Evolutionary conservation across 2,329 filamentous ascomycete genomes (phyloP).

Genomic region (Coniochaeta pulveracea): DNA sequence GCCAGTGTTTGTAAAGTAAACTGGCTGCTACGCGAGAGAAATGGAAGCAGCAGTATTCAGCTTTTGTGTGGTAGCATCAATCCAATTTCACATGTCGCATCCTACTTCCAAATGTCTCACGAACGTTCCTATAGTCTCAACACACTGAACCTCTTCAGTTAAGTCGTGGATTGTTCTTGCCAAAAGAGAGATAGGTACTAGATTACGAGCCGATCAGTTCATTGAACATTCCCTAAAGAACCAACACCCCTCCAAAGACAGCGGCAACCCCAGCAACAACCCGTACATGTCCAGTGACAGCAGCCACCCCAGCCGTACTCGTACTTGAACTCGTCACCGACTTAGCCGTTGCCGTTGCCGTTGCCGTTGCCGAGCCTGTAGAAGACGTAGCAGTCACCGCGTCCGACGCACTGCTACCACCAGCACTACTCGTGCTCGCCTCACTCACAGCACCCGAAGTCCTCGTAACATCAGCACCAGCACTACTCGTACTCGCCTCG

Average conservation of each 20-base stretch:
- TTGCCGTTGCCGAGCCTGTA: neutral
- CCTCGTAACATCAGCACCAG: conserved; percentile 1
- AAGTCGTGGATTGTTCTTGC: too few relatives aligned
- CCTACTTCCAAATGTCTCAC: too few relatives aligned
- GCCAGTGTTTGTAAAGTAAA: conserved; percentile 17
- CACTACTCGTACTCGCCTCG: conserved; percentile 8
- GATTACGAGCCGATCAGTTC: too few relatives aligned
- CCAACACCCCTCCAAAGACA: conserved; percentile 7
- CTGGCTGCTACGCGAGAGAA: too few relatives aligned
- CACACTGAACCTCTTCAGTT: too few relatives aligned
- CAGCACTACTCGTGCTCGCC: conserved; percentile 8
- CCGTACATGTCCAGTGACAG: conserved; percentile 8
- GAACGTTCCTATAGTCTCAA: too few relatives aligned
- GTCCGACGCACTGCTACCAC: conserved; percentile 3
- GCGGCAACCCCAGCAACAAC: conserved; percentile 10
- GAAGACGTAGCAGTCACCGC: conserved; percentile 8
- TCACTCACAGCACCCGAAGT: too few relatives aligned
- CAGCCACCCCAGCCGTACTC: conserved; percentile 7
- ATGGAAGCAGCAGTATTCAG: too few relatives aligned
- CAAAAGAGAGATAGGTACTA: too few relatives aligned
- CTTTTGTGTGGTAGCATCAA: too few relatives aligned
- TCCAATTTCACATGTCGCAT: too few relatives aligned
- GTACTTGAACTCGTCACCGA: too few relatives aligned
- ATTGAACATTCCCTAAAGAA: conserved; percentile 7
- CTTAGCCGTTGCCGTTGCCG: conserved; percentile 6